These are phyloP conservation scores for Anthracocystis panici-leucophaei DNA, from an alignment of 1,284 basidiomycete species.

Conservation along the genomic window DNA sequence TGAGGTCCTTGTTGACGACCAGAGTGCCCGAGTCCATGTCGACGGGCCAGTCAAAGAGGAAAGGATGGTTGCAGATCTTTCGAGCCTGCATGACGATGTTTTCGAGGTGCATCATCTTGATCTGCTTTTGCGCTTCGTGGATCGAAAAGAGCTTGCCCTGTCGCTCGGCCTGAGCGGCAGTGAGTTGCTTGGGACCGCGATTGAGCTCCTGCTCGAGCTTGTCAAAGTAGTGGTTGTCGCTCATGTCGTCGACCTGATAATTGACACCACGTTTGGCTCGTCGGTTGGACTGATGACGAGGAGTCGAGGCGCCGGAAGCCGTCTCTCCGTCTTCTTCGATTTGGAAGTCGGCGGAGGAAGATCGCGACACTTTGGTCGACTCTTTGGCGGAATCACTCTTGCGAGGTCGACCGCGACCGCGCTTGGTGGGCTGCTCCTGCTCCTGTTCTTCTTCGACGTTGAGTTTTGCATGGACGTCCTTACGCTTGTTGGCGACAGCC, in stretches of 20 bases:
- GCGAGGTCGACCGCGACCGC: conserved; percentile 15
- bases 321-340: conserved; percentile 18
- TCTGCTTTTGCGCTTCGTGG: conserved; percentile 74
- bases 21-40: conserved; percentile 75
- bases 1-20: conserved; percentile 75
- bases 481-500: conserved; percentile 28
- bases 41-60: conserved; percentile 88
- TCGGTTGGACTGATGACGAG: conserved; percentile 23
- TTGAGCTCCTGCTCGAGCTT: conserved; percentile 44
- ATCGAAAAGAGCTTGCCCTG: conserved; percentile 57
- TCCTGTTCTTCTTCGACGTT: conserved; percentile 7
- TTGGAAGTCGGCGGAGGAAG: conserved; percentile 26
- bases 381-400: conserved; percentile 18
- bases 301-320: conserved; percentile 37
- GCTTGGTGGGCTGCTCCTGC: conserved; percentile 8
- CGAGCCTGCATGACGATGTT: conserved; percentile 88
- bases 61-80: conserved; percentile 89
- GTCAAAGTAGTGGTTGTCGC: conserved; percentile 49
- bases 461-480: conserved; percentile 14
- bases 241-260: conserved; percentile 49
- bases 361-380: conserved; percentile 18
- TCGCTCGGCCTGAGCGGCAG: conserved; percentile 46
- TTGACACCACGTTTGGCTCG: conserved; percentile 41
- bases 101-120: conserved; percentile 91
- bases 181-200: conserved; percentile 24